Evolutionary conservation across 1,139 yeast genomes (phyloP), one percentile per base, ranked within the genome.

Genomic region (Pichia sp.): DNA sequence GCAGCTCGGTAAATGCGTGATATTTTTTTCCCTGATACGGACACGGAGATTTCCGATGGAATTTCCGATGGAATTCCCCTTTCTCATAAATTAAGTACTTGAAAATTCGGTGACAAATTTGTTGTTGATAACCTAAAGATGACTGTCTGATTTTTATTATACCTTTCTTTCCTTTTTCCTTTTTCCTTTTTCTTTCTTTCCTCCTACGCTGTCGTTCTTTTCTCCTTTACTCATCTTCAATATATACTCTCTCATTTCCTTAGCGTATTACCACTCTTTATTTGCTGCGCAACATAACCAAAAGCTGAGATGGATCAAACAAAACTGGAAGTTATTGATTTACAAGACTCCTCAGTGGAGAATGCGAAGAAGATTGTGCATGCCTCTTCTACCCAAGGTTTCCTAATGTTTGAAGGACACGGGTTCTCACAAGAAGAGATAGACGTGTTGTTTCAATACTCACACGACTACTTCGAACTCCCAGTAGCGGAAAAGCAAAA

Each of bases 321-420:
- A 2, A 48, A 48, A 2, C 65, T 79, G 25, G 71, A 78, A 54
- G 69, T 77, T 4, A 74, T 79, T 18, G 82, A 79, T 57, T 68
- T 79, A 21, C 62, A 74, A 4, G 61, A 60, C 21, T 60, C 68
- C 30, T 66, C 75, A 47, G 55, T 60, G 16, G 50, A 58, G 2
- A 71, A 80, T 1, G 81, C 78, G 0, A 67, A 66, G 3, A 70
- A 71, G 45, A 66, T 79, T 3, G 68, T 78, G 7, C 62, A 72
- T 39, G 83, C 83, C 0, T 82, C 82, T 6, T 71, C 79, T 13
- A 66, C 75, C 2, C 83, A 79, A 57, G 84, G 84, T 0, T 79
- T 79, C 58, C 66, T 79, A 30, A 78, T 79, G 66, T 68, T 79
- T 4, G 83, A 79, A 58, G 84, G 84, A 10, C 84, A 79, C 60